A percentile compares a stretch with the other conserved stretches of the same genome.
Evolutionary conservation across 2,329 filamentous ascomycete species (phyloP).

Genomic region (Claviceps purpurea): DNA sequence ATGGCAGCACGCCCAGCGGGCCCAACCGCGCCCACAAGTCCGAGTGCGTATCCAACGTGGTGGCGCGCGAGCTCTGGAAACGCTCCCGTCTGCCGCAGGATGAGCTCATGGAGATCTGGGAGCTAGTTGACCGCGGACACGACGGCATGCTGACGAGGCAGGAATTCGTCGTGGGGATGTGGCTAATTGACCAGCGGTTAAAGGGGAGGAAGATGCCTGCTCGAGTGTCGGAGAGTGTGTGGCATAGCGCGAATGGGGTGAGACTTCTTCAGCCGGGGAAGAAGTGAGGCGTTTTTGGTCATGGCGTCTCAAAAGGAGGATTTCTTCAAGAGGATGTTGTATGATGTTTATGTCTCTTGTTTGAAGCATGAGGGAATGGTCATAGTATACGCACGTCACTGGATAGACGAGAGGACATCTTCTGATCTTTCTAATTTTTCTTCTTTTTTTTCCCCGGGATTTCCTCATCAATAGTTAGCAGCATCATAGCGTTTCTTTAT

Average conservation of each 20-base stretch:
- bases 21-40: slow-evolving; percentile 14
- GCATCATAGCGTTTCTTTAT: no score
- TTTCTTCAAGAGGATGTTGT: no score
- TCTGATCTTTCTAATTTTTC: no score
- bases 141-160: slow-evolving; percentile 46
- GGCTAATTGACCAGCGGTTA: slow-evolving; percentile 71
- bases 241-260: slow-evolving; percentile 50
- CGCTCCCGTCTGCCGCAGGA: slow-evolving; percentile 54
- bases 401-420: no score
- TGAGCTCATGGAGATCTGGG: slow-evolving; percentile 65
- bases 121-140: slow-evolving; percentile 49
- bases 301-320: background rate
- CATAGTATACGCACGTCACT: no score
- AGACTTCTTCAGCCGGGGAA: slow-evolving; percentile 20
- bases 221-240: slow-evolving; percentile 60
- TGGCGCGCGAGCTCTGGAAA: slow-evolving; percentile 63
- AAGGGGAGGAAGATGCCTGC: slow-evolving; percentile 64
- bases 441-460: no score
- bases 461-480: no score
- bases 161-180: slow-evolving; percentile 73
- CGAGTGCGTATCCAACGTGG: slow-evolving; percentile 50
- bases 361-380: no score
- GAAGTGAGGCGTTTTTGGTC: background rate
- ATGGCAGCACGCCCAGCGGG: slow-evolving; percentile 8
- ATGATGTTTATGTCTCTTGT: no score